These are phyloP conservation scores for Penicillium verhagenii DNA, from an alignment of 495 filamentous ascomycete species.

Conservation along the genomic window DNA sequence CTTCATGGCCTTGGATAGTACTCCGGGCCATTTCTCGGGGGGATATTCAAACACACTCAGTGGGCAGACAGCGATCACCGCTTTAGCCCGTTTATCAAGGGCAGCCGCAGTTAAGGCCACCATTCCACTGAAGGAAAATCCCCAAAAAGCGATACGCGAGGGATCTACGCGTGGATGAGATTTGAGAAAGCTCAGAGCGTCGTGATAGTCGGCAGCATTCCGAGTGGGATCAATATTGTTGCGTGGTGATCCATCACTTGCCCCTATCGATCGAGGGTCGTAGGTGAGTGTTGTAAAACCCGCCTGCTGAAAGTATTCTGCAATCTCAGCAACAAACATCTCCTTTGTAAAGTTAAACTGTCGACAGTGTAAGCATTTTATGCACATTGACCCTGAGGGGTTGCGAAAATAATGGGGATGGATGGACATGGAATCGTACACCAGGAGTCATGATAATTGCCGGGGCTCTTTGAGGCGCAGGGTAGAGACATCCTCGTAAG, in stretches of 20 bases:
- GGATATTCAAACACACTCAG: constrained; percentile 10
- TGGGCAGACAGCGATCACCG: constrained; percentile 26
- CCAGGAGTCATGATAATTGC: constrained; percentile 40
- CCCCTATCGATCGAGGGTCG: constrained; percentile 19
- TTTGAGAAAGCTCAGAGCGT: constrained; percentile 33
- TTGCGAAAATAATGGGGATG: background rate
- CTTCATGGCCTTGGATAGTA: constrained; percentile 18
- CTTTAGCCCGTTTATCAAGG: constrained; percentile 26
- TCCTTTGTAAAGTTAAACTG: constrained; percentile 50
- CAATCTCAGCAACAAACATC: constrained; percentile 31
- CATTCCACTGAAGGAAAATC: constrained; percentile 34
- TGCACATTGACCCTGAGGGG: too few relatives aligned
- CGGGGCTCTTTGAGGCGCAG: constrained; percentile 20
- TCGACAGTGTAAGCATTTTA: background rate
- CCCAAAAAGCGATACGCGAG: constrained; percentile 36
- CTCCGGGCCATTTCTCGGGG: background rate
- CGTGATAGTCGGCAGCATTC: constrained; percentile 36
- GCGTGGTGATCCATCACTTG: constrained; percentile 42
- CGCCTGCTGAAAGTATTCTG: constrained; percentile 34
- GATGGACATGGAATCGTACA: constrained; percentile 20
- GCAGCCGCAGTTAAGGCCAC: constrained; percentile 24
- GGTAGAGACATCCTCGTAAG: constrained; percentile 23
- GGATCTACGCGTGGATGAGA: constrained; percentile 28
- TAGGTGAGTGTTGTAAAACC: constrained; percentile 42
- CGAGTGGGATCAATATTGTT: constrained; percentile 39